Evolutionary conservation across 192 early-diverging fungal species (phyloP).

Genomic region (Podila epicladia): DNA sequence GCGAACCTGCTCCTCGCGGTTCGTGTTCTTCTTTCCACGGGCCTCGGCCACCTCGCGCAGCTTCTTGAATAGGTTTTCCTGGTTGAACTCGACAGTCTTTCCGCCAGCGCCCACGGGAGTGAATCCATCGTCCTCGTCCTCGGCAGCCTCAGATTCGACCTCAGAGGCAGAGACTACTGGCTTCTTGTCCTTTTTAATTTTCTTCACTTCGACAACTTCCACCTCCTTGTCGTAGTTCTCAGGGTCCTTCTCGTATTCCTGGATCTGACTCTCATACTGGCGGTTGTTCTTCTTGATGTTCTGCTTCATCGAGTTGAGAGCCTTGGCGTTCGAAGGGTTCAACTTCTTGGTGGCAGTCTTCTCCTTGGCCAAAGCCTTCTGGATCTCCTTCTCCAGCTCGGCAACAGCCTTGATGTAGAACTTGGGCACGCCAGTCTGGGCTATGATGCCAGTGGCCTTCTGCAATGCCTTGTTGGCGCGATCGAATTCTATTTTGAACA

Average conservation of each 20-base stretch:
- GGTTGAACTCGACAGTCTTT: conserved; percentile 69
- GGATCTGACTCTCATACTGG: conserved; percentile 74
- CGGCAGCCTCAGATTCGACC: conserved; percentile 55
- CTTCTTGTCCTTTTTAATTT: conserved; percentile 43
- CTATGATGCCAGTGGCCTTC: conserved; percentile 71
- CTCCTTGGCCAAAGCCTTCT: conserved; percentile 65
- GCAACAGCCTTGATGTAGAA: conserved; percentile 82
- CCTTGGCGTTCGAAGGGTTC: conserved; percentile 81
- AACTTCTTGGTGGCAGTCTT: conserved; percentile 86
- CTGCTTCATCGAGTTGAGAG: conserved; percentile 93
- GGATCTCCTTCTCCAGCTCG: conserved; percentile 81
- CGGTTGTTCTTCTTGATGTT: conserved; percentile 92
- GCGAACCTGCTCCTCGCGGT: conserved; percentile 80
- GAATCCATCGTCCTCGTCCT: conserved; percentile 71
- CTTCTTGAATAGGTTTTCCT: conserved; percentile 85
- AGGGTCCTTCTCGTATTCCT: conserved; percentile 66
- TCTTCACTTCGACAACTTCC: conserved; percentile 13
- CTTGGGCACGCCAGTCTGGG: conserved; percentile 61
- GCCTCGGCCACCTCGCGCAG: conserved; percentile 80
- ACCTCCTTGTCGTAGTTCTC: conserved; percentile 30
- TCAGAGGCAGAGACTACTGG: conserved; percentile 58
- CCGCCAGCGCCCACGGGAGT: conserved; percentile 75
- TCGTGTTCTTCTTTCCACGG: conserved; percentile 96
- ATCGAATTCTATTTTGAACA: conserved; percentile 77
- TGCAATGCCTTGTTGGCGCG: conserved; percentile 75